phyloP scores from a whole-genome alignment of 2,329 filamentous ascomycete genomes.

The Gaeumannomyces sp. region DNA sequence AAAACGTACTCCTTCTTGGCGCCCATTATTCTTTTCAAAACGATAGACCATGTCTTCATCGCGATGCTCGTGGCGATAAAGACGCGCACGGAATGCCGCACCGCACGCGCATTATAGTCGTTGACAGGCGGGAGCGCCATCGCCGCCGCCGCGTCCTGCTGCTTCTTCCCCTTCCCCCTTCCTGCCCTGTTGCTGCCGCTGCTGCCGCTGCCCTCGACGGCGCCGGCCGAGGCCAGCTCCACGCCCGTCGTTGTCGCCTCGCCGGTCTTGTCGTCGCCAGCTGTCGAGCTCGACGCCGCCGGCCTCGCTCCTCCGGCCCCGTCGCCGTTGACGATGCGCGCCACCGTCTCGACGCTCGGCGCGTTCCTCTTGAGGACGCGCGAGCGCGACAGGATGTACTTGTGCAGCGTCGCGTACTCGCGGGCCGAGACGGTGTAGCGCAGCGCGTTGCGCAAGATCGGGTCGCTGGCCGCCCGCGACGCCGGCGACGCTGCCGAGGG shows the following conservation, averaged over 20 bases:
- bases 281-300: constrained; percentile 7
- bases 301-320: constrained; percentile 9
- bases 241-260: constrained; percentile 23
- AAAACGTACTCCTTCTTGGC: constrained; percentile 38
- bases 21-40: constrained; percentile 42
- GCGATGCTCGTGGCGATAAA: constrained; percentile 59
- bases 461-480: constrained; percentile 41
- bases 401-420: constrained; percentile 81
- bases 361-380: constrained; percentile 47
- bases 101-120: constrained; percentile 63
- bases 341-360: constrained; percentile 50
- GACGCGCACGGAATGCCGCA: constrained; percentile 64
- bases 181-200: constrained; percentile 7
- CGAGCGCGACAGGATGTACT: constrained; percentile 72
- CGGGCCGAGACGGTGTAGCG: constrained; percentile 79
- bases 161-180: constrained; percentile 7
- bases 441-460: constrained; percentile 76
- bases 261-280: constrained; percentile 13
- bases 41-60: constrained; percentile 55
- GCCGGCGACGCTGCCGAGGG: constrained; percentile 7
- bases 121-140: constrained; percentile 36
- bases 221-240: constrained; percentile 10
- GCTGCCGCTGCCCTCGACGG: background rate
- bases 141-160: constrained; percentile 7
- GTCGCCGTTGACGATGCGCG: constrained; percentile 44